phyloP scores from a whole-genome alignment of 129 eudicot species.

The Helianthus tuberosus region DNA sequence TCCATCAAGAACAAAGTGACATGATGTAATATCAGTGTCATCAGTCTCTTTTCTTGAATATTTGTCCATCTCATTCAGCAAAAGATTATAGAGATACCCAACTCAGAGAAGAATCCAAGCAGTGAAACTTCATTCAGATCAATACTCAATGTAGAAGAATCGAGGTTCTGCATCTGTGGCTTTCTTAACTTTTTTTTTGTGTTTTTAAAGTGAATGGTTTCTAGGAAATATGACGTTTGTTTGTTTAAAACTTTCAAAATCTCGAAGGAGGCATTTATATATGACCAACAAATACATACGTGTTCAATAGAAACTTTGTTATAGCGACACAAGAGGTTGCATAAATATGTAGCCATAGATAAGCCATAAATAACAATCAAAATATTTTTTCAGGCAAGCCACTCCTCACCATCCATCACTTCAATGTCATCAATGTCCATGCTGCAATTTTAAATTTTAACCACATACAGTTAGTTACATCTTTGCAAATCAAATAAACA shows the following conservation, averaged over 20 bases:
- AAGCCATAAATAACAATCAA: slow-evolving; percentile 23
- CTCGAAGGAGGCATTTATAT: background rate
- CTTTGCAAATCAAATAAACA: background rate
- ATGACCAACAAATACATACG: background rate
- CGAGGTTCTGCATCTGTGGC: no score
- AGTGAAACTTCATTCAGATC: no score
- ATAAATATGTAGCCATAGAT: slow-evolving; percentile 21
- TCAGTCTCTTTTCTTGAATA: no score
- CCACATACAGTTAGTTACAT: slow-evolving; percentile 2
- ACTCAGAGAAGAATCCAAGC: no score
- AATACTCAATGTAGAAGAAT: no score
- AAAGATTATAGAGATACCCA: no score
- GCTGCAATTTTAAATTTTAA: slow-evolving; percentile 39
- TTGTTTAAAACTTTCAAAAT: background rate
- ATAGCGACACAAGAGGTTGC: background rate
- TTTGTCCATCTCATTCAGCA: no score
- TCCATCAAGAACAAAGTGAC: no score
- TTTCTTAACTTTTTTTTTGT: no score
- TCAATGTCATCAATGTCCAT: slow-evolving; percentile 78
- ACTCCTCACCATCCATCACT: slow-evolving; percentile 67
- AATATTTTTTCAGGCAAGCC: slow-evolving; percentile 56
- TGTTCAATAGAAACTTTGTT: background rate
- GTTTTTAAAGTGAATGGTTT: no score
- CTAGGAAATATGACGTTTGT: no score
- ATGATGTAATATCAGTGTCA: no score